Evolutionary conservation across 2,329 filamentous ascomycete genomes (phyloP).

Genomic region (Hypomyces rosellus): DNA sequence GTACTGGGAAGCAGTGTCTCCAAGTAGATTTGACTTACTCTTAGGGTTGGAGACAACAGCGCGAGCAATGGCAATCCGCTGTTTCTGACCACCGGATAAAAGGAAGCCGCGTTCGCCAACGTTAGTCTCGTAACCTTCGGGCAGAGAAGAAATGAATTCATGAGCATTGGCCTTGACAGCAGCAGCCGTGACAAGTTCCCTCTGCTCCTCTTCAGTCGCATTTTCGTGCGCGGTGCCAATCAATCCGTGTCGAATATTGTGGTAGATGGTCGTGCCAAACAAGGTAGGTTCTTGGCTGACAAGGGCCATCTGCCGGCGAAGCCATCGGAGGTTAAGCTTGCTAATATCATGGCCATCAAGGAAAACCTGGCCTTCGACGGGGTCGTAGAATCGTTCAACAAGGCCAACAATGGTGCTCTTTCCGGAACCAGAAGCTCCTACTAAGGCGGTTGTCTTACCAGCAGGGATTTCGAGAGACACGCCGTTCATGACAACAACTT

Average conservation of each 20-base stretch:
- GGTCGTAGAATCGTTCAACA: conserved; percentile 90
- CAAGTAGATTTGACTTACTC: conserved; percentile 34
- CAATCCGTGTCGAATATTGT: conserved; percentile 82
- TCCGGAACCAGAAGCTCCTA: conserved; percentile 89
- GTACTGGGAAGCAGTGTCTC: background rate
- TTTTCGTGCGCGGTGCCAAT: conserved; percentile 74
- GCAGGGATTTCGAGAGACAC: conserved; percentile 76
- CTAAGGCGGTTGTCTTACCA: conserved; percentile 89
- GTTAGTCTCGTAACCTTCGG: conserved; percentile 86
- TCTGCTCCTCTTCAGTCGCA: conserved; percentile 60
- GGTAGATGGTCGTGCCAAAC: conserved; percentile 82
- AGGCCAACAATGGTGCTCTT: conserved; percentile 94
- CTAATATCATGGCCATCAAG: conserved; percentile 80
- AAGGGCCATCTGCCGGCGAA: conserved; percentile 85
- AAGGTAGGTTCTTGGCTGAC: conserved; percentile 91
- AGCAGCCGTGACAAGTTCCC: conserved; percentile 67
- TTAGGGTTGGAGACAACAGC: conserved; percentile 88
- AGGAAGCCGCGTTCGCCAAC: conserved; percentile 92
- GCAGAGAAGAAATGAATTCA: conserved; percentile 76
- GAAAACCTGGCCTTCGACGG: conserved; percentile 70
- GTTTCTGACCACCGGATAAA: conserved; percentile 91
- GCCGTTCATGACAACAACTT: conserved; percentile 81
- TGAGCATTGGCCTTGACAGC: conserved; percentile 91
- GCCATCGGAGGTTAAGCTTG: conserved; percentile 79
- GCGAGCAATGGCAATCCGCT: conserved; percentile 89